phyloP scores from a whole-genome alignment of 1,139 yeast species.

The Pichia sp. region DNA sequence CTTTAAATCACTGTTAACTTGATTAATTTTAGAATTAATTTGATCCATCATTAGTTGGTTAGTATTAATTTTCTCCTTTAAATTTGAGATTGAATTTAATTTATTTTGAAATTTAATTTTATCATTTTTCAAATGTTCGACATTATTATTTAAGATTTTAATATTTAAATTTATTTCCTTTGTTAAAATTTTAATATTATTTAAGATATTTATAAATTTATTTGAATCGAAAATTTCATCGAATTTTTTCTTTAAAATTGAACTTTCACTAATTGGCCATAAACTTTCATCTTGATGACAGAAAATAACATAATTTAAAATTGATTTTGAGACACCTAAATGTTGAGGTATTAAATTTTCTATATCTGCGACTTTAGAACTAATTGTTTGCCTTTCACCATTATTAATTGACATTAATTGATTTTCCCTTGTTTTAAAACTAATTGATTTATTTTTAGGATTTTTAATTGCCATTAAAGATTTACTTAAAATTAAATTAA shows the following conservation, averaged over 20 bases:
- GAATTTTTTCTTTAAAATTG: constrained; percentile 79
- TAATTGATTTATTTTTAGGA: constrained; percentile 43
- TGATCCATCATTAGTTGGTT: constrained; percentile 44
- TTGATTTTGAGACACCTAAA: constrained; percentile 82
- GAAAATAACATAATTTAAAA: constrained; percentile 86
- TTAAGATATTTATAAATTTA: constrained; percentile 86
- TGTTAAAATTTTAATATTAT: constrained; percentile 63
- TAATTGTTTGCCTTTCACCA: constrained; percentile 67
- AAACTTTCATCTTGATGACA: constrained; percentile 96
- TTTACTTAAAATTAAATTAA: constrained; percentile 79
- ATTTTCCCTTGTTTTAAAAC: constrained; percentile 89
- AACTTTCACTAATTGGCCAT: constrained; percentile 95
- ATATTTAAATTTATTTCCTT: constrained; percentile 74
- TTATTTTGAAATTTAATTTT: constrained; percentile 64
- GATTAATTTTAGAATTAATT: constrained; percentile 43
- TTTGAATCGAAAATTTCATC: constrained; percentile 96
- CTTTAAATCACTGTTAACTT: constrained; percentile 53
- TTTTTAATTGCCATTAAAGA: constrained; percentile 67
- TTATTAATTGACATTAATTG: constrained; percentile 57
- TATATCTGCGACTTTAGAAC: constrained; percentile 79
- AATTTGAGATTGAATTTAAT: constrained; percentile 38
- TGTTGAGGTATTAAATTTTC: constrained; percentile 75
- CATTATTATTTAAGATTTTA: constrained; percentile 68
- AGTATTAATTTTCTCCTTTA: constrained; percentile 38
- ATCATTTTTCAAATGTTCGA: constrained; percentile 66